Evolutionary conservation across 106 monocot species (phyloP).

Genomic region (Narthecium ossifragum): DNA sequence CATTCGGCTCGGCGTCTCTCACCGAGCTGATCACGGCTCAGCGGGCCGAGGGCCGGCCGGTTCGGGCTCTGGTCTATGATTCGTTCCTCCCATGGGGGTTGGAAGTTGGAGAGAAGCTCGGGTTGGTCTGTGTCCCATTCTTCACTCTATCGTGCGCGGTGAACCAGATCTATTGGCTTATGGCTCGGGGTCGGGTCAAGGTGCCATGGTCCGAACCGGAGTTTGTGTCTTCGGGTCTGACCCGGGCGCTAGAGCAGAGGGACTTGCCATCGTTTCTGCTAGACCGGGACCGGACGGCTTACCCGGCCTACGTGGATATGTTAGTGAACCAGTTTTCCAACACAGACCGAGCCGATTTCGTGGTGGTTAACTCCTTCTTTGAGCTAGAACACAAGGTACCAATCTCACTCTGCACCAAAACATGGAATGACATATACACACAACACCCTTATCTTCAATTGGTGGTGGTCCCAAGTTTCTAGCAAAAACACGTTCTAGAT

Average conservation of each 20-base stretch:
- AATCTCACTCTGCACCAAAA: neutral
- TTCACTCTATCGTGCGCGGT: slow-evolving; percentile 53
- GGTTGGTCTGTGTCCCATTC: slow-evolving; percentile 30
- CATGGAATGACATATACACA: too few relatives aligned
- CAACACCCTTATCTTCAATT: neutral
- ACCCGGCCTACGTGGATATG: slow-evolving; percentile 20
- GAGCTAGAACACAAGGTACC: slow-evolving; percentile 29
- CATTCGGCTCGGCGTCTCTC: slow-evolving; percentile 24
- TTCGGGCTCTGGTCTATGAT: slow-evolving; percentile 42
- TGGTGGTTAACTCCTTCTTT: slow-evolving; percentile 54
- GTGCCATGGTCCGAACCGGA: slow-evolving; percentile 8
- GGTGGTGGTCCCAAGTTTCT: too few relatives aligned
- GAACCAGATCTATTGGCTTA: slow-evolving; percentile 31
- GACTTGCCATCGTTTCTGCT: slow-evolving; percentile 46
- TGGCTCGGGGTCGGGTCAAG: slow-evolving; percentile 10
- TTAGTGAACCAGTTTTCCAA: slow-evolving; percentile 35
- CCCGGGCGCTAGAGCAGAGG: slow-evolving; percentile 11
- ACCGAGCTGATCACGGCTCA: slow-evolving; percentile 17
- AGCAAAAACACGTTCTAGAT: too few relatives aligned
- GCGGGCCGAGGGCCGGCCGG: slow-evolving; percentile 14
- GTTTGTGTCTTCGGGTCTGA: slow-evolving; percentile 21
- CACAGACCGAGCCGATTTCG: slow-evolving; percentile 24
- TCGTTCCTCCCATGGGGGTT: slow-evolving; percentile 48
- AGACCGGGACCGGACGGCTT: slow-evolving; percentile 1
- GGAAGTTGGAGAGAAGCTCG: slow-evolving; percentile 24